These are phyloP conservation scores for Aspergillus panamensis DNA, from an alignment of 495 filamentous ascomycete genomes.

Conservation along the genomic window DNA sequence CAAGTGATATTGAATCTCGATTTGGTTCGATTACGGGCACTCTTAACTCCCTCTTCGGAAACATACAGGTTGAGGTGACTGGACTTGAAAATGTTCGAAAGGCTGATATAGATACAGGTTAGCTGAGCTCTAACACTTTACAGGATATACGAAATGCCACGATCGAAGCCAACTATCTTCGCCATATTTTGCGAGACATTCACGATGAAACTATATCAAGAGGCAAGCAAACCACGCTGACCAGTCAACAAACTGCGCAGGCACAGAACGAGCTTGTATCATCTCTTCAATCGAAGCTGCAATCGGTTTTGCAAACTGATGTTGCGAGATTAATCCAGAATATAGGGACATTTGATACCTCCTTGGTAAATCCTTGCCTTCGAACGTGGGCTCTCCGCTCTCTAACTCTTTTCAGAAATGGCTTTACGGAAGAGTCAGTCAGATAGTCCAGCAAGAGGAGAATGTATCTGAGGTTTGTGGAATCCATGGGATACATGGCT, in stretches of 20 bases:
- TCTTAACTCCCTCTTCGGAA: slow-evolving; percentile 23
- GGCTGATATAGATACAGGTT: not conserved
- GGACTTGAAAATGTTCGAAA: slow-evolving; percentile 34
- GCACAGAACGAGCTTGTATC: slow-evolving; percentile 33
- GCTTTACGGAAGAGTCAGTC: slow-evolving; percentile 28
- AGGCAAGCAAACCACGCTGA: slow-evolving; percentile 23
- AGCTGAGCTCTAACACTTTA: slow-evolving; percentile 7
- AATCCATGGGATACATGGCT: not conserved
- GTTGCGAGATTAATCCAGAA: slow-evolving; percentile 26
- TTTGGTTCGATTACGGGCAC: slow-evolving; percentile 22
- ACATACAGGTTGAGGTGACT: slow-evolving; percentile 24
- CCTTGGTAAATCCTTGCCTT: slow-evolving; percentile 24
- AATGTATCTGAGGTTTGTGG: slow-evolving; percentile 33
- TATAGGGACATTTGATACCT: slow-evolving; percentile 32
- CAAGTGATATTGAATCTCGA: slow-evolving; percentile 31
- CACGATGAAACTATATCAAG: slow-evolving; percentile 34
- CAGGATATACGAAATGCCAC: slow-evolving; percentile 38
- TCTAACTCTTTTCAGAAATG: slow-evolving; percentile 29
- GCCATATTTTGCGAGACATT: slow-evolving; percentile 26
- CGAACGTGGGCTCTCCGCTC: not conserved
- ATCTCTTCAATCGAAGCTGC: slow-evolving; percentile 25
- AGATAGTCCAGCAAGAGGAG: slow-evolving; percentile 33
- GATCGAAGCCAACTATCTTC: slow-evolving; percentile 29
- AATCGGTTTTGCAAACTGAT: slow-evolving; percentile 28
- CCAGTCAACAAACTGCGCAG: slow-evolving; percentile 25